phyloP scores from a whole-genome alignment of 2,329 filamentous ascomycete genomes.

The Diaporthe capsici region DNA sequence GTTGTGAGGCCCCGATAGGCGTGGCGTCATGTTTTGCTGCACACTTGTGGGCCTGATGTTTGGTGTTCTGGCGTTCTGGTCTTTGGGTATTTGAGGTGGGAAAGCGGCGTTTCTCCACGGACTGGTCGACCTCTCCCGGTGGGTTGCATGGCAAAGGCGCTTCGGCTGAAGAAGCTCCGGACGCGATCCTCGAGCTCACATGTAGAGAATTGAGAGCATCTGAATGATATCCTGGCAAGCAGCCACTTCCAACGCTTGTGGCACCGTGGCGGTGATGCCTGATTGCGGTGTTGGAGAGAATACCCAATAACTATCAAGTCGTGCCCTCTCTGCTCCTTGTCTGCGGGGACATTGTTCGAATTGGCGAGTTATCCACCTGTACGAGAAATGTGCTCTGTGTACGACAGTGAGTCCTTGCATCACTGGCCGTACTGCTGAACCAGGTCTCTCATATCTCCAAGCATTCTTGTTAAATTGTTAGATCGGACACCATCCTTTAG shows the following conservation, averaged over 20 bases:
- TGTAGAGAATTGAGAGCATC: background rate
- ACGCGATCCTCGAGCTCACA: background rate
- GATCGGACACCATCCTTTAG: background rate
- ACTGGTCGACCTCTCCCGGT: background rate
- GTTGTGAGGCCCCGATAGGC: background rate
- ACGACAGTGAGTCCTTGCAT: too few relatives aligned
- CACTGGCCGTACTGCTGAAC: background rate
- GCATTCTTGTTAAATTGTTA: background rate
- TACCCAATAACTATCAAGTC: background rate
- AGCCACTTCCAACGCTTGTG: background rate
- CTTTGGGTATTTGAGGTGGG: background rate
- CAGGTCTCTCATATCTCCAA: slow-evolving; percentile 7
- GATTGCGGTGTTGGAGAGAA: background rate
- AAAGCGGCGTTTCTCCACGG: background rate
- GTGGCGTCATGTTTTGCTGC: slow-evolving; percentile 18
- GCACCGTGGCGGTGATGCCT: background rate
- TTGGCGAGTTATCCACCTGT: background rate
- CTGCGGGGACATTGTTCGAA: too few relatives aligned
- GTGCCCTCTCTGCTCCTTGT: too few relatives aligned
- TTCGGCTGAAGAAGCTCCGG: background rate
- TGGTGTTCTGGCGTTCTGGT: slow-evolving; percentile 30
- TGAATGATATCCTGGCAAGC: background rate
- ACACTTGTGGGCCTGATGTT: slow-evolving; percentile 8
- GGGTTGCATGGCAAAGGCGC: slow-evolving; percentile 36
- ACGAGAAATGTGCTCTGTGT: background rate